Base-by-base conservation (phyloP, 176 grass and related monocot species). In the Carex littledalei region DNA sequence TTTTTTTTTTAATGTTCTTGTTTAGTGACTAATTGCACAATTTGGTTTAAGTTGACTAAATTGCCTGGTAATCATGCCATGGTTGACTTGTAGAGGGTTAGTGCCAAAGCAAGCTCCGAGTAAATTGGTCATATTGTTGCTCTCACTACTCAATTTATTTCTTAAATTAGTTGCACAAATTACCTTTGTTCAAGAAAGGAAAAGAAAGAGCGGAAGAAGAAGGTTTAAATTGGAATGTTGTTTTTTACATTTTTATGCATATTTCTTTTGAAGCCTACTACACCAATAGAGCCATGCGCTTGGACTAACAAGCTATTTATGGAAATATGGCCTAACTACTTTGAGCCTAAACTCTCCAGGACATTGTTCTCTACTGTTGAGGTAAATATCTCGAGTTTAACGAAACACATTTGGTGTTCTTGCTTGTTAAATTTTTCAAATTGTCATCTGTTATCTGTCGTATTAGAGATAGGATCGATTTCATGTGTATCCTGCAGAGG, bases 261-360 rank as follows among this genome's bases (percentile, higher is more conserved):
- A 21, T 63, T 35, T 37, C 15, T 87, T 85, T 22, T 89, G 15
- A 76, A 98, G 96, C 93, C 93, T 14, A 80, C 81, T 5, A 99
- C 96, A 4, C 96, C 96, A 35, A 83, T 94, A 64, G 96, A 99
- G 66, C 96, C 96, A 41, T 99, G 96, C 1, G 87, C 90, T 56
- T 95, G 96, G 96, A 55, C 88, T 47, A 99, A 99, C 85, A 99
- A 95, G 78, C 90, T 99, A 70, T 65, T 99, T 67, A 88, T 85
- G 78, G 91, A 94, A 80, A 87, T 99, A 76, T 99, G 96, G 96
- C 93, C 96, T 9, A 99, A 99, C 83, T 99, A 86, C 85, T 95
- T 99, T 87, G 96, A 99, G 87, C 96, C 93, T 4, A 99, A 95
- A 87, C 81, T 99, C 73, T 89, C 93, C 12, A 90, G 52, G 55